Evolutionary conservation across 2,329 filamentous ascomycete species (phyloP), one percentile per base, ranked within the genome.

Genomic region (Xylaria polymorpha): DNA sequence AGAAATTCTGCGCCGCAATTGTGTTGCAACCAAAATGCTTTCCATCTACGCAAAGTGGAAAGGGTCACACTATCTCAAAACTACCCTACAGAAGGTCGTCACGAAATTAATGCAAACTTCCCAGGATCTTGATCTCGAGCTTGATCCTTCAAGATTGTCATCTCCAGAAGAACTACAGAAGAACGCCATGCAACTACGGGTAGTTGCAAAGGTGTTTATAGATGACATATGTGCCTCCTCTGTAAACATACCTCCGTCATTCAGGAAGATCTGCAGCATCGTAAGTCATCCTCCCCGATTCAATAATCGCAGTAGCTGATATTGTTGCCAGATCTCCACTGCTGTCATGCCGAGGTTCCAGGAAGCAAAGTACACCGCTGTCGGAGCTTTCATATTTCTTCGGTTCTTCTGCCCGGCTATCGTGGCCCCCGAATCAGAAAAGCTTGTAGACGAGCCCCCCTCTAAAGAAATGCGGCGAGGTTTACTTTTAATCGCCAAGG

Each of bases 41-140:
- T 91, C 90, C 0, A 85, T 91, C 8, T 92, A 91, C 73, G 90
- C 89, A 5, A 92, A 90, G 75, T 92, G 90, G 90, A 92, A 91
- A 79, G 90, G 90, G 14, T 81, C 85, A 18, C 78, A 83, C 4
- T 92, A 92, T 75, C 83, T 92, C 43, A 88, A 87, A 72, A 82
- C 83, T 15, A 92, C 90, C 1, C 81, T 92, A 10, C 88, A 91
- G 72, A 90, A 90, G 74, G 88, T 92, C 2, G 79, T 92, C 1
- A 89, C 91, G 76, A 83, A 89, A 59, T 81, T 92, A 50, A 89
- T 92, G 83, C 77, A 89, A 39, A 90, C 89, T 2, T 90, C 89
- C 0, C 88, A 91, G 71, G 89, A 91, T 68, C 81, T 92, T 1
- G 89, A 91, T 74, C 83, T 92, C 22, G 90, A 92, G 74, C 83